These are phyloP conservation scores for Rhizopogon rudus DNA, from an alignment of 768 basidiomycete species.

Conservation along the genomic window DNA sequence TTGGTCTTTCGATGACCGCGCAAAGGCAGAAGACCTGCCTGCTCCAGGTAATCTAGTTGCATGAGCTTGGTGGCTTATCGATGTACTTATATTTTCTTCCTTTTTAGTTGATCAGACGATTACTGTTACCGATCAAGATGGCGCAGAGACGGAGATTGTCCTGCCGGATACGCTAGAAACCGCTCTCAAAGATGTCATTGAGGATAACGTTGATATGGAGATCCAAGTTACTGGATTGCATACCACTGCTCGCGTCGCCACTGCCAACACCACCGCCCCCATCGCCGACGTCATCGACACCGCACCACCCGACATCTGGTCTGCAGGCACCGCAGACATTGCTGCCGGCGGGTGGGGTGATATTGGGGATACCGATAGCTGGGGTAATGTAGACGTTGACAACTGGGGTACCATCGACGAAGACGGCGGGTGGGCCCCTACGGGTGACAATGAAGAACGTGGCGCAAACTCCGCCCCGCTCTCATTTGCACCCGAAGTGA, in stretches of 20 bases:
- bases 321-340: not conserved
- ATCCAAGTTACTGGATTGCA: constrained; percentile 6
- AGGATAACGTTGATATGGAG: constrained; percentile 20
- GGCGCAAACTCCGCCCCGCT: constrained; percentile 2
- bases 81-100: constrained; percentile 3
- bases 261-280: not conserved
- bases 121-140: constrained; percentile 14
- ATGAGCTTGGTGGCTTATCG: not conserved
- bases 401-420: constrained; percentile 8
- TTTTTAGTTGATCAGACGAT: constrained; percentile 10
- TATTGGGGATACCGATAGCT: not conserved
- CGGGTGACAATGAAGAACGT: constrained; percentile 8
- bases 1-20: constrained; percentile 13
- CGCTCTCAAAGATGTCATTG: constrained; percentile 21
- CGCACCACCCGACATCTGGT: not conserved
- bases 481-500: constrained; percentile 10
- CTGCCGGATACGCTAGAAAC: constrained; percentile 22
- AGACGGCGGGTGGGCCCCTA: constrained; percentile 7
- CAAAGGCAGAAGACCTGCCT: not conserved
- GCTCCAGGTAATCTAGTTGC: constrained; percentile 5
- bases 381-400: constrained; percentile 1
- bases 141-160: constrained; percentile 6
- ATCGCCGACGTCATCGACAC: not conserved
- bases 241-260: not conserved
- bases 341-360: constrained; percentile 11